Conservation (phyloP, 306 rosid species). For the Acacia confusa region DNA sequence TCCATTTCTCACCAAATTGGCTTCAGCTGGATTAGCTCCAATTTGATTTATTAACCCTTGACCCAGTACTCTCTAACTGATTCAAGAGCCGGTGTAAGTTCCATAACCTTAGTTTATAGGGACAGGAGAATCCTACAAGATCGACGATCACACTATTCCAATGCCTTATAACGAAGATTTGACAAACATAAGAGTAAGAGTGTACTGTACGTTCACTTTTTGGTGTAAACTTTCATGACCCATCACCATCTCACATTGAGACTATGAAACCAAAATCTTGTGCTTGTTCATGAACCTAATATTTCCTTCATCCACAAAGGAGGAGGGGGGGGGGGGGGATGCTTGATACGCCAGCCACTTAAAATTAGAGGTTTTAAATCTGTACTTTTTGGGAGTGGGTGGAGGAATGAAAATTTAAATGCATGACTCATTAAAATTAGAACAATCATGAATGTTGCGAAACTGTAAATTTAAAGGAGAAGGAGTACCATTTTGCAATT, state of each 20-base stretch:
- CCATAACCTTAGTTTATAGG: not conserved
- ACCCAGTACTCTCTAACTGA: too few relatives aligned
- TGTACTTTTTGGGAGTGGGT: not conserved
- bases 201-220: not conserved
- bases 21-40: too few relatives aligned
- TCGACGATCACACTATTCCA: not conserved
- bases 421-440: too few relatives aligned
- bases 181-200: not conserved
- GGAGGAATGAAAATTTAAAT: not conserved
- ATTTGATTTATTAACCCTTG: too few relatives aligned
- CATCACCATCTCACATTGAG: not conserved
- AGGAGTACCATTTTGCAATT: not conserved
- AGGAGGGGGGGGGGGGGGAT: too few relatives aligned
- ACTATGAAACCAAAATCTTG: not conserved
- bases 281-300: not conserved
- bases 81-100: too few relatives aligned
- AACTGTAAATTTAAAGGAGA: not conserved
- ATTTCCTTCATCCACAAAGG: not conserved
- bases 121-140: not conserved
- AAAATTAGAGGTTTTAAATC: not conserved
- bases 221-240: not conserved
- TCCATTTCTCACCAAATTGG: too few relatives aligned
- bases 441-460: not conserved
- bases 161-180: not conserved
- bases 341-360: not conserved